These are phyloP conservation scores for Candida sanyaensis DNA, from an alignment of 1,139 yeast genomes.

Conservation along the genomic window DNA sequence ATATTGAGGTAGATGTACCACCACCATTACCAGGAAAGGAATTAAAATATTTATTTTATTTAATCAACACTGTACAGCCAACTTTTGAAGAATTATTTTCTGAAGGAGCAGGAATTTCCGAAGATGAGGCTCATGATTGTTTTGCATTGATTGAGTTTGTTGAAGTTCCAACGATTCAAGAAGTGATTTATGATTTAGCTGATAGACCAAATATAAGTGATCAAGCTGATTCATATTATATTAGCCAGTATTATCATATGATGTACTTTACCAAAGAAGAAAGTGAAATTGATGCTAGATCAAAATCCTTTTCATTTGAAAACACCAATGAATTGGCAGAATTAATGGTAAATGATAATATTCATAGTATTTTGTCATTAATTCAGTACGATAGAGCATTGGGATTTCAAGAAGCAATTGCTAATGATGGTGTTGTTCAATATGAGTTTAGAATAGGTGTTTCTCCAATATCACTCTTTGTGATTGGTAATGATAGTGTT, in stretches of 20 bases:
- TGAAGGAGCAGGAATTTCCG: background rate
- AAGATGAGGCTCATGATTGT: background rate
- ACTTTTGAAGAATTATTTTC: background rate
- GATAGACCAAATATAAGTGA: background rate
- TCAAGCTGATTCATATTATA: background rate
- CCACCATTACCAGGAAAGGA: background rate
- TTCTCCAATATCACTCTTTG: background rate
- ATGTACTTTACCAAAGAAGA: background rate
- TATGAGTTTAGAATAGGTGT: background rate
- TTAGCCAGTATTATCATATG: background rate
- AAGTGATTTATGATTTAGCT: background rate
- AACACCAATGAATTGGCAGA: background rate
- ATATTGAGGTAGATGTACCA: background rate
- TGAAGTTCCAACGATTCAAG: background rate
- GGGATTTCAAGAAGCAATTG: background rate
- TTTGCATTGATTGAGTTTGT: background rate
- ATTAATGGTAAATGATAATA: background rate
- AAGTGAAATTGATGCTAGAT: background rate
- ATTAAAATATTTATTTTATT: background rate
- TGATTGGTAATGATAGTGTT: background rate
- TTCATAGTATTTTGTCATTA: background rate
- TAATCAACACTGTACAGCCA: background rate
- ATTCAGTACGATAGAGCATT: background rate
- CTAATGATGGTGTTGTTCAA: background rate
- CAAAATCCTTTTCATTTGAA: constrained; percentile 1